Evolutionary conservation across 192 early-diverging fungal species (phyloP).

Genomic region (Ambispora gerdemannii): DNA sequence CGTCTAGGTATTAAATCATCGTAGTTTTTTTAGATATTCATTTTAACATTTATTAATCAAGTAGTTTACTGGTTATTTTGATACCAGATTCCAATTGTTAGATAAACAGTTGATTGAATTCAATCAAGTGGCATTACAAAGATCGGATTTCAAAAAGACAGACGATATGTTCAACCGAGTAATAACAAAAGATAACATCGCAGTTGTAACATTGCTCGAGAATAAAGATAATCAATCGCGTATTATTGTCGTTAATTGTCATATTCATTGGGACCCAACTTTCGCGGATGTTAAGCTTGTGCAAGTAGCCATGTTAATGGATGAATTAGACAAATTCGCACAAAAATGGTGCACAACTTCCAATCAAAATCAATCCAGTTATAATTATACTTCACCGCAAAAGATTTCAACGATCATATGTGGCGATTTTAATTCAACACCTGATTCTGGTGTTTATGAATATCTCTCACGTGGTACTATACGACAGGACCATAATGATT

Average conservation of each 20-base stretch:
- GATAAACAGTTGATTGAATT: constrained; percentile 92
- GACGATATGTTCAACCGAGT: constrained; percentile 97
- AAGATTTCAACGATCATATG: constrained; percentile 71
- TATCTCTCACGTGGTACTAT: constrained; percentile 77
- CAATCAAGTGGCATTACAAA: constrained; percentile 85
- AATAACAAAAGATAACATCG: constrained; percentile 96
- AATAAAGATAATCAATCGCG: constrained; percentile 70
- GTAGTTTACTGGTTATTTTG: constrained; percentile 18
- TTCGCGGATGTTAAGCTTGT: constrained; percentile 95
- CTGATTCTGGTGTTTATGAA: constrained; percentile 88
- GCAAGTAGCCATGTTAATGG: constrained; percentile 89
- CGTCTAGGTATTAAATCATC: constrained; percentile 78
- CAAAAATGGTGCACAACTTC: constrained; percentile 48
- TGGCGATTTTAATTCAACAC: constrained; percentile 93
- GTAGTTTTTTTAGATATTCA: too few relatives aligned
- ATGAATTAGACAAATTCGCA: constrained; percentile 73
- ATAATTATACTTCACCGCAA: constrained; percentile 38
- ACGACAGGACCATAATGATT: constrained; percentile 80
- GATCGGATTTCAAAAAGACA: constrained; percentile 83
- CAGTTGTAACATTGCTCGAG: constrained; percentile 77
- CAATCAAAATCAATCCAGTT: constrained; percentile 26
- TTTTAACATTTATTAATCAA: too few relatives aligned
- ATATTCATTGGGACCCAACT: constrained; percentile 91
- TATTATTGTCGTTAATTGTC: constrained; percentile 82
- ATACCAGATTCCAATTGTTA: constrained; percentile 66